Conservation (phyloP, 1,284 basidiomycete genomes). For the Trametes hirsuta region DNA sequence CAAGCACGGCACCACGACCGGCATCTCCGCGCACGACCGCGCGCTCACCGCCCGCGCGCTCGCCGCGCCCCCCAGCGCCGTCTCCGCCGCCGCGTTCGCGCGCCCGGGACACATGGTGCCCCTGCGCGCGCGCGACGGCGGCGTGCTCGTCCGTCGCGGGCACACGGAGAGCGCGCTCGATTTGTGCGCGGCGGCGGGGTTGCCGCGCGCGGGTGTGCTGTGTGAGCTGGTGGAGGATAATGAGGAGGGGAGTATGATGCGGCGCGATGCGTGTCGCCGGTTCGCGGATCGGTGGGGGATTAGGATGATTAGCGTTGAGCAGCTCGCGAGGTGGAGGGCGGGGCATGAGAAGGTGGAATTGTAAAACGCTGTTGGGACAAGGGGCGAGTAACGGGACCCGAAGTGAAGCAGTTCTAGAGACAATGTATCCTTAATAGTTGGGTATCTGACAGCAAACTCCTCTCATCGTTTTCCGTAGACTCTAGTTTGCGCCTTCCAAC, state of each 20-base stretch:
- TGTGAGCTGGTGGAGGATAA: conserved; percentile 97
- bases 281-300: conserved; percentile 94
- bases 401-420: too few relatives aligned
- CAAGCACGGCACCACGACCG: conserved; percentile 91
- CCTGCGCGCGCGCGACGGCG: conserved; percentile 84
- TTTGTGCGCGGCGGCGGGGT: conserved; percentile 79
- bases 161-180: conserved; percentile 96
- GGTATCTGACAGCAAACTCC: too few relatives aligned
- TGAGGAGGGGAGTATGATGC: conserved; percentile 90
- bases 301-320: conserved; percentile 94
- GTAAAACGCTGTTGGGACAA: too few relatives aligned
- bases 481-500: too few relatives aligned
- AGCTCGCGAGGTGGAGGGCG: conserved; percentile 54
- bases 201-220: conserved; percentile 83
- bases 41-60: conserved; percentile 86
- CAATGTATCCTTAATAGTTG: too few relatives aligned
- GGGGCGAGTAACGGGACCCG: too few relatives aligned
- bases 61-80: conserved; percentile 51
- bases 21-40: conserved; percentile 96
- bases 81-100: conserved; percentile 78
- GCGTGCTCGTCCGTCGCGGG: conserved; percentile 83
- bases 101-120: conserved; percentile 97
- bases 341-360: conserved; percentile 7
- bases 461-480: too few relatives aligned
- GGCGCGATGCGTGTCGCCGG: conserved; percentile 89